Evolutionary conservation across 192 early-diverging fungal genomes (phyloP), one percentile per base, ranked within the genome.

Genomic region (Anaeromyces robustus): DNA sequence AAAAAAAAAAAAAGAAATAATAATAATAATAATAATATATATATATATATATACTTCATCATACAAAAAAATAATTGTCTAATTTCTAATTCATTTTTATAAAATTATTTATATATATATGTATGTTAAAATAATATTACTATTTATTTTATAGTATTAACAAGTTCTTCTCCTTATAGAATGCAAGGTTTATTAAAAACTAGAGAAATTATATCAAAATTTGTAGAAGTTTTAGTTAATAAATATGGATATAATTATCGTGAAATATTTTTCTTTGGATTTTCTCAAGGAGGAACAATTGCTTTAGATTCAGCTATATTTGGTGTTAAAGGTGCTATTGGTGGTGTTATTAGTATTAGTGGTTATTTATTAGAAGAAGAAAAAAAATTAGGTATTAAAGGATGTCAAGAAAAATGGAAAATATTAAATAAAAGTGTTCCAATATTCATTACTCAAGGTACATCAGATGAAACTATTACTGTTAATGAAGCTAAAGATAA

Each of bases 231-330:
- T 32, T 80, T 86, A 59, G 82, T 89, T 12, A 77, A 85, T 16
- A 52, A 85, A 14, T 87, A 87, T 52, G 22, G 79, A 82, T 77
- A 22, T 52, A 80, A 39, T 77, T 78, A 78, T 79, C 78, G 82
- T 34, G n/a, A 28, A 29, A 87, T 94, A 31, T 87, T 90, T 59
- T 78, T 94, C 5, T 89, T 95, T 84, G 94, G 94, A 6, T 95
- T 94, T 83, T 88, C 91, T 17, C 92, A 95, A 77, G 94, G 94
- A 39, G 94, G 87, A 4, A 83, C 86, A 9, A 86, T 89, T 22
- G 92, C 92, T 31, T 78, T 95, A 78, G 92, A 94, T 82, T 19
- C 91, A 30, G 91, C 86, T 0, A 83, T 92, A 14, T 88, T 90
- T 77, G 91, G 90, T 29, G 82, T 81, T 13, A 29, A 77, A n/a